Evolutionary conservation across 2,329 filamentous ascomycete species (phyloP), one percentile per base, ranked within the genome.

Genomic region (Ophiostoma ulmi): DNA sequence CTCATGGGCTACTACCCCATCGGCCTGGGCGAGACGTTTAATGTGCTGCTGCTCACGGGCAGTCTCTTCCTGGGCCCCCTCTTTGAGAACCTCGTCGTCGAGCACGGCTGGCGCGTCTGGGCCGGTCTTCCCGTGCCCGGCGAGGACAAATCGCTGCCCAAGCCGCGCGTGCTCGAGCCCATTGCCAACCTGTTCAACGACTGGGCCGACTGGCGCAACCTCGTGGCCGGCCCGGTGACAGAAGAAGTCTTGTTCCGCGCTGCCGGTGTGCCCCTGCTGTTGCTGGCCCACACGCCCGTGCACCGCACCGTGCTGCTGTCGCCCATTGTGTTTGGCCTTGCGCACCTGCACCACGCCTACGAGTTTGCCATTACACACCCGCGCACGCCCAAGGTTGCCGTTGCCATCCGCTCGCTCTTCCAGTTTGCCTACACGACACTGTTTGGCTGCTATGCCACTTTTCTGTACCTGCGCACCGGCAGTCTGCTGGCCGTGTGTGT

Each of bases 221-320:
- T 91, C 77, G 85, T 98, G 73, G 92, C 92, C 58, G 93, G 93
- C 48, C 94, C 95, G 0, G 82, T 95, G 70, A 97, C 93, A 13
- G 95, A 99, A 81, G 95, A 99, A 80, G 83, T 97, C 72, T 90
- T 97, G 76, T 99, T 97, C 84, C 91, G 95, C 77, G 93, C 92
- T 3, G 88, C 93, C 74, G 89, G 94, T 69, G 86, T 97, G 55
- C 91, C 94, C 1, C 84, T 97, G 13, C 90, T 97, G 77, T 82
- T 97, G 39, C 83, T 93, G 68, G 89, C 93, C 26, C 85, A 85
- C 64, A 82, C 88, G 68, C 83, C 85, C 63, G 76, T 83, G 38
- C 74, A 77, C 2, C 82, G 82, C 58, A 93, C 92, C 74, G 87
- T 97, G 76, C 93, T 97, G 80, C 81, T 92, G 13, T 92, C 92